Conservation (phyloP, 2,329 filamentous ascomycete species). For the Periconia digitata region DNA sequence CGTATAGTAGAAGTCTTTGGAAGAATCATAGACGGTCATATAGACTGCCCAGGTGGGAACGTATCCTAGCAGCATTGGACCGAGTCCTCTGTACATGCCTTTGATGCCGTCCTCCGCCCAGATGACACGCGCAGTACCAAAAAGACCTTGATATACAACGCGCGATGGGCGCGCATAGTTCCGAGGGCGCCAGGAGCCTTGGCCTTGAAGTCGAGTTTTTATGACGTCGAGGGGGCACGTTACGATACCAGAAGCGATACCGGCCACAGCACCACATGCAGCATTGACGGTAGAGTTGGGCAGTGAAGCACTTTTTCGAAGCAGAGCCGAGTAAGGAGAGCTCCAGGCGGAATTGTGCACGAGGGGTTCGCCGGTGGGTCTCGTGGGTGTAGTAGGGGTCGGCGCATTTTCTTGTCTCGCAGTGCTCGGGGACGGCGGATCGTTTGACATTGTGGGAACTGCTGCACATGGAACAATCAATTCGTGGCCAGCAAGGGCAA, state of each 20-base stretch:
- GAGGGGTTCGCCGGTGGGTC: conserved; percentile 21
- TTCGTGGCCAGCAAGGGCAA: conserved; percentile 22
- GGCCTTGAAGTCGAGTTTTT: conserved; percentile 96
- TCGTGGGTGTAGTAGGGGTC: conserved; percentile 19
- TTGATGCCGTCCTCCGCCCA: conserved; percentile 84
- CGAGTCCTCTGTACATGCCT: conserved; percentile 90
- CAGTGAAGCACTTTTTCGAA: conserved; percentile 47
- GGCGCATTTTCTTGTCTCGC: conserved; percentile 39
- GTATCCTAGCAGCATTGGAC: conserved; percentile 93
- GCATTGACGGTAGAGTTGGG: conserved; percentile 70
- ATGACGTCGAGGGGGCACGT: conserved; percentile 98
- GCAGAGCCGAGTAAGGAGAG: conserved; percentile 37
- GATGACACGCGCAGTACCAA: conserved; percentile 84
- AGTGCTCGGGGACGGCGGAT: conserved; percentile 38
- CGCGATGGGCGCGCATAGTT: conserved; percentile 52
- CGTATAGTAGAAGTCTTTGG: conserved; percentile 72
- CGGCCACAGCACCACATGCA: conserved; percentile 82
- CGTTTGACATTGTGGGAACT: conserved; percentile 40
- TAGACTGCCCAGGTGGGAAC: conserved; percentile 98
- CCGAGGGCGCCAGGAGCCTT: conserved; percentile 74
- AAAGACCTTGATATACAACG: conserved; percentile 76
- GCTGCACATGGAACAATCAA: conserved; percentile 21
- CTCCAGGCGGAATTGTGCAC: conserved; percentile 20
- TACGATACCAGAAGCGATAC: conserved; percentile 89
- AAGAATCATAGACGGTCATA: conserved; percentile 93